Base-by-base conservation (phyloP, 2,329 filamentous ascomycete genomes). In the Nakataea oryzae region DNA sequence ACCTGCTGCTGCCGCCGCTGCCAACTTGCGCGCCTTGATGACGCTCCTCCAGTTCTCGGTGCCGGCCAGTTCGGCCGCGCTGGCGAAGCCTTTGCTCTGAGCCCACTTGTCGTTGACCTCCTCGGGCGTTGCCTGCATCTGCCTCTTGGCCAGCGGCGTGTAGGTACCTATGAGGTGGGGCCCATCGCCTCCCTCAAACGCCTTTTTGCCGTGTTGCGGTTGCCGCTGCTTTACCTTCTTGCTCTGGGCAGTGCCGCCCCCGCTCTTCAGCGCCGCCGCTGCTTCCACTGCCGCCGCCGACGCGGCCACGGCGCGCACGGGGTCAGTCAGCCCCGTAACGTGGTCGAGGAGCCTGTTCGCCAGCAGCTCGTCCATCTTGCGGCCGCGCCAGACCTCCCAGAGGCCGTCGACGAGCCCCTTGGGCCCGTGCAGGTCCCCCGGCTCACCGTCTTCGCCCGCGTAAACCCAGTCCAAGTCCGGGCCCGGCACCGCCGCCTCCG, bases 311-410 rank as follows among this genome's bases (percentile, higher is more conserved):
- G 54, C 62, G 21, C 58, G 62, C 54, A 58, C 54, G 34, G 68
- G 61, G 30, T 68, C 65, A 28, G 68, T 63, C 66, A 80, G 78
- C 1, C 65, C 69, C 29, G 79, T 75, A 9, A 85, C 75, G 57
- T 87, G 74, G 69, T 90, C 84, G 64, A 97, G 78, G 60, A 99
- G 76, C 67, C 86, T 84, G 63, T 84, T 86, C 0, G 91, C 86
- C 62, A 99, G 79, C 61, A 96, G 78, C 79, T 97, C 95, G 69
- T 97, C 92, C 67, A 97, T 90, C 79, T 96, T 96, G 61, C 84
- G 81, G 70, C 86, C 84, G 64, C 90, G 84, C 93, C 95, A 99
- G 27, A 86, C 77, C 64, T 82, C 79, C 95, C 95, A 99, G 58
- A 96, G 72, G 63, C 87, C 83, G 66, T 91, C 88, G 66, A 92